Evolutionary conservation across 495 filamentous ascomycete genomes (phyloP).

Genomic region (Talaromyces adpressus): DNA sequence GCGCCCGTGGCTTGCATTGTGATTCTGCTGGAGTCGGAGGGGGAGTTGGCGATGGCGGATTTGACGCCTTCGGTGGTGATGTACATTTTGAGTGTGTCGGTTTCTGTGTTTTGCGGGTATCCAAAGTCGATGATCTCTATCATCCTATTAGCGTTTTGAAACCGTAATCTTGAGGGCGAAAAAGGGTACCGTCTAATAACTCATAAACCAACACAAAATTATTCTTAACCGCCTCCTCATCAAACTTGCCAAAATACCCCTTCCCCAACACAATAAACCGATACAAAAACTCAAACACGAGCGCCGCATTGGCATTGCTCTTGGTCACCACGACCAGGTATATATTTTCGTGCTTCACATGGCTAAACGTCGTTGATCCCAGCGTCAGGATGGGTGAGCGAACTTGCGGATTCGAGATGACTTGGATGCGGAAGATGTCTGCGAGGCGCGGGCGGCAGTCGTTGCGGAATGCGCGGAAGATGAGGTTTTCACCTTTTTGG

Average conservation of each 20-base stretch:
- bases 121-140: slow-evolving; percentile 99
- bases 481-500: slow-evolving; percentile 99
- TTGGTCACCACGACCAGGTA: slow-evolving; percentile 97
- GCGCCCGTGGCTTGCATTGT: slow-evolving; percentile 99
- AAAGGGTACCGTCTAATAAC: slow-evolving; percentile 75
- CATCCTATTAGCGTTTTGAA: no score
- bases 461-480: slow-evolving; percentile 96
- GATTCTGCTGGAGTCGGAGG: slow-evolving; percentile 80
- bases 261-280: slow-evolving; percentile 83
- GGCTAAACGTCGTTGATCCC: slow-evolving; percentile 96
- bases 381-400: slow-evolving; percentile 96
- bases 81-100: slow-evolving; percentile 99
- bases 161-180: no score
- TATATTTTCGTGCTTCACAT: slow-evolving; percentile 99
- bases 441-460: slow-evolving; percentile 95
- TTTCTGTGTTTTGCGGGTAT: slow-evolving; percentile 98
- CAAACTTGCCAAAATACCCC: slow-evolving; percentile 97
- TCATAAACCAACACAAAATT: slow-evolving; percentile 99
- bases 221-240: slow-evolving; percentile 99
- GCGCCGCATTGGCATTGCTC: slow-evolving; percentile 98
- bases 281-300: slow-evolving; percentile 98
- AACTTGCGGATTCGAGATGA: slow-evolving; percentile 97
- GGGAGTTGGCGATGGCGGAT: slow-evolving; percentile 71
- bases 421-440: slow-evolving; percentile 99
- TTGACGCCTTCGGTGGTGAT: slow-evolving; percentile 99